Evolutionary conservation across 148 eudicot species (phyloP).

Genomic region (Rhododendron henanense): DNA sequence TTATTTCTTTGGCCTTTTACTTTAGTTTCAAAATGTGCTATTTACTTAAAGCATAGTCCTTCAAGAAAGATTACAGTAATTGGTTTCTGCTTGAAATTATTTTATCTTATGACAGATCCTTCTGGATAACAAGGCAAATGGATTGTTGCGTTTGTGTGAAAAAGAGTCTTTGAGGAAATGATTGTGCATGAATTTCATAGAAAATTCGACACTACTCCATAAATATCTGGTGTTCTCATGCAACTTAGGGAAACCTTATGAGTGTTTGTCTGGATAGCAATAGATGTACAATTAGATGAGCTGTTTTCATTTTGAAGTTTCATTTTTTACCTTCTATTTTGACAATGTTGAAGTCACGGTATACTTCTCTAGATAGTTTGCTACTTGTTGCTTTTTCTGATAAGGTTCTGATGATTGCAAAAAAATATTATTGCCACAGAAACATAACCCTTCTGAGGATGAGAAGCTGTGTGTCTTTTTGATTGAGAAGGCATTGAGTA

Average conservation of each 20-base stretch:
- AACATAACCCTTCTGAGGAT: slow-evolving; percentile 51
- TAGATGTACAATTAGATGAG: background rate
- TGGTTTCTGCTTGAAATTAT: background rate
- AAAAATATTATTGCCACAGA: slow-evolving; percentile 27
- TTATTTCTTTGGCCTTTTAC: background rate
- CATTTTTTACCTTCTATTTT: background rate
- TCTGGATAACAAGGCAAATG: background rate
- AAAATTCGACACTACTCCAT: background rate
- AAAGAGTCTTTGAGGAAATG: background rate
- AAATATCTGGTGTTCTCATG: background rate
- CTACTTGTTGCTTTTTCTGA: background rate
- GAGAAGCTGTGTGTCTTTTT: slow-evolving; percentile 78
- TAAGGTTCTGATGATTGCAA: slow-evolving; percentile 7
- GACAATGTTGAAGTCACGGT: background rate
- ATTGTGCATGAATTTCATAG: background rate
- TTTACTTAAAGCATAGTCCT: background rate
- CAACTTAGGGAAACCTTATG: background rate
- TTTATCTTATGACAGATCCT: background rate
- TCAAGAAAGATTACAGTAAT: background rate
- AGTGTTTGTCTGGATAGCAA: background rate
- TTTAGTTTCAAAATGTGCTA: background rate
- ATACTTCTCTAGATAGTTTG: background rate
- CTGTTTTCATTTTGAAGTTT: background rate
- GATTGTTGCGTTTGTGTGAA: background rate
- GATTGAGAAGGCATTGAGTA: slow-evolving; percentile 86